Evolutionary conservation across 1,284 basidiomycete genomes (phyloP).

Genomic region (Leccinum griseonigrum): DNA sequence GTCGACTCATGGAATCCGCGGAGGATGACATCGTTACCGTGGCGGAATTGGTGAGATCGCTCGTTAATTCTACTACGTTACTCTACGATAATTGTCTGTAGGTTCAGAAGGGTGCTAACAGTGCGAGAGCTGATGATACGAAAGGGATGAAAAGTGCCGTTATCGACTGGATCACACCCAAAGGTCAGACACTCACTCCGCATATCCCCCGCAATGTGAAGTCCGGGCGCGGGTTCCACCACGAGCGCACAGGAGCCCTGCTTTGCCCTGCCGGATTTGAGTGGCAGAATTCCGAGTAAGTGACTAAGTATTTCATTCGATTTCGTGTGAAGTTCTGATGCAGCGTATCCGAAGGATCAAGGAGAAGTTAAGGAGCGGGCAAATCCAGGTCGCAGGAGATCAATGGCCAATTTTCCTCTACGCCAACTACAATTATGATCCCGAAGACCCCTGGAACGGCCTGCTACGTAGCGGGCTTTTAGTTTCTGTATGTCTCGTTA

Average conservation of each 20-base stretch:
- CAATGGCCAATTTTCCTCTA: background rate
- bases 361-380: background rate
- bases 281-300: background rate
- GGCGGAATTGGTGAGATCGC: background rate
- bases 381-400: background rate
- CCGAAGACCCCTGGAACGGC: background rate
- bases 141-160: background rate
- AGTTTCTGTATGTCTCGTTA: background rate
- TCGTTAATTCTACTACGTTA: background rate
- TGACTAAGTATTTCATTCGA: background rate
- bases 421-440: background rate
- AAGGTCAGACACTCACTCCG: background rate
- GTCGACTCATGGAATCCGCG: background rate
- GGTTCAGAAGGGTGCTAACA: background rate
- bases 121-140: background rate
- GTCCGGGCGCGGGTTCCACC: background rate
- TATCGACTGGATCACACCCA: background rate
- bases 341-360: background rate
- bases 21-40: background rate
- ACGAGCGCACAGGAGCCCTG: background rate
- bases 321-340: background rate
- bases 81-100: background rate
- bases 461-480: background rate
- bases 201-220: too few species aligned
- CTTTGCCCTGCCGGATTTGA: background rate